Evolutionary conservation across 2,329 filamentous ascomycete genomes (phyloP).

Genomic region (Calonectria fujianensis): DNA sequence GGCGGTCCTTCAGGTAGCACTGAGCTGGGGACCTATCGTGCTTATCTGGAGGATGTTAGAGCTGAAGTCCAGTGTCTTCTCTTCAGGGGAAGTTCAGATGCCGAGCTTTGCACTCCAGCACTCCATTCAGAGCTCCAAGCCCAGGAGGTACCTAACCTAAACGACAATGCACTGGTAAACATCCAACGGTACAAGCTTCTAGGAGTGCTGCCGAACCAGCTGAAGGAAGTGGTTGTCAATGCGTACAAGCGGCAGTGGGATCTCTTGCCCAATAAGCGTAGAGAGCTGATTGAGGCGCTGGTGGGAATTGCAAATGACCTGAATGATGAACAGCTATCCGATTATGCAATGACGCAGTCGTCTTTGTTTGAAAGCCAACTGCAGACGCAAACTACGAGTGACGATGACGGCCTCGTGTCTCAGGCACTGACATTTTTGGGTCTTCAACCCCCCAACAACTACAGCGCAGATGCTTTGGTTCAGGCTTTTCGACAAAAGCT

Average conservation of each 20-base stretch:
- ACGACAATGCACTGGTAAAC: constrained; percentile 56
- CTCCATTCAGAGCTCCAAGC: constrained; percentile 59
- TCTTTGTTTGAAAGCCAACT: constrained; percentile 63
- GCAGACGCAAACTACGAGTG: constrained; percentile 52
- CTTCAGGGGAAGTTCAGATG: constrained; percentile 58
- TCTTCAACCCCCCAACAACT: constrained; percentile 60
- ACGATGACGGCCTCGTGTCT: constrained; percentile 58
- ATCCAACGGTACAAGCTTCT: constrained; percentile 60
- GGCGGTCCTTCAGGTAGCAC: constrained; percentile 60
- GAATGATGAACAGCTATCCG: constrained; percentile 59
- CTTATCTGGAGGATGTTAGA: constrained; percentile 70
- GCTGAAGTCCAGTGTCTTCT: constrained; percentile 68
- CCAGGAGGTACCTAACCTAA: constrained; percentile 55
- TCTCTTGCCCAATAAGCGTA: constrained; percentile 56
- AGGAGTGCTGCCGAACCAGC: constrained; percentile 62
- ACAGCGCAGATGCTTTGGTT: constrained; percentile 59
- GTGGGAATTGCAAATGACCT: constrained; percentile 60
- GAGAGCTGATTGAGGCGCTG: constrained; percentile 58
- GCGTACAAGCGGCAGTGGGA: constrained; percentile 66
- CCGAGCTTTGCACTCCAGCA: constrained; percentile 58
- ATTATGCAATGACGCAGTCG: constrained; percentile 62
- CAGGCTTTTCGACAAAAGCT: constrained; percentile 61
- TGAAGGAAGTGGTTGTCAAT: constrained; percentile 60
- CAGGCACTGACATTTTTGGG: constrained; percentile 61
- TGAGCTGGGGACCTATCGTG: constrained; percentile 64